These are phyloP conservation scores for Pythium rishiriense DNA, from an alignment of 352 stramenopile genomes.

Conservation along the genomic window DNA sequence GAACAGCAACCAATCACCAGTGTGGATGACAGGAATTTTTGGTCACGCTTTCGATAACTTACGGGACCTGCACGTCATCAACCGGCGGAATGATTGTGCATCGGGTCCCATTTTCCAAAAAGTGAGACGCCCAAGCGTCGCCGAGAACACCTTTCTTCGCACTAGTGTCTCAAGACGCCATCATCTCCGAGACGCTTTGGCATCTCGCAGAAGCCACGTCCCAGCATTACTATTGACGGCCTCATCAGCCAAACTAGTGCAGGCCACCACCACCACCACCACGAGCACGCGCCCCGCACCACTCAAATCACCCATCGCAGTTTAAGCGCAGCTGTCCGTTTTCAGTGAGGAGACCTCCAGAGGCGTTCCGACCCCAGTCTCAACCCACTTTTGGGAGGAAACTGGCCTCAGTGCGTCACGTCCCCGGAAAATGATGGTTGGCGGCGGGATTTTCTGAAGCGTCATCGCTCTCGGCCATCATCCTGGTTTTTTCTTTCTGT, in stretches of 20 bases:
- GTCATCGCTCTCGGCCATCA: background rate
- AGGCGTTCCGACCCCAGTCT: background rate
- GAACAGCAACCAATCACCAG: background rate
- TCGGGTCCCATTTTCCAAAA: background rate
- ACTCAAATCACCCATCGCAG: too few relatives aligned
- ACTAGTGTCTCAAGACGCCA: background rate
- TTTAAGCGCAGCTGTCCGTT: background rate
- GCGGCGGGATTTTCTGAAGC: background rate
- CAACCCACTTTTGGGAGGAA: conserved; percentile 1
- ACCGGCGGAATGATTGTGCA: conserved; percentile 12
- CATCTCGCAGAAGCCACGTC: background rate
- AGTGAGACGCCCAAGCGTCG: background rate
- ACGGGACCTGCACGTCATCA: background rate
- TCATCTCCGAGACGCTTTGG: background rate
- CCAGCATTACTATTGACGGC: background rate
- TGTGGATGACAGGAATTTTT: background rate
- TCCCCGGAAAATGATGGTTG: background rate
- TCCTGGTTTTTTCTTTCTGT: background rate
- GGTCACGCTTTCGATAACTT: too few relatives aligned
- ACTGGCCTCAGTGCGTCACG: background rate
- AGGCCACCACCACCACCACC: background rate
- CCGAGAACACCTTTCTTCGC: too few relatives aligned
- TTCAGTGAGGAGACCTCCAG: background rate
- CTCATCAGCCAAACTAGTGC: background rate
- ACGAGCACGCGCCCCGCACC: too few relatives aligned